A percentile compares a stretch with the other conserved stretches of the same genome.
Conservation (phyloP, 1,139 yeast genomes). For the Geotrichum restrictum region DNA sequence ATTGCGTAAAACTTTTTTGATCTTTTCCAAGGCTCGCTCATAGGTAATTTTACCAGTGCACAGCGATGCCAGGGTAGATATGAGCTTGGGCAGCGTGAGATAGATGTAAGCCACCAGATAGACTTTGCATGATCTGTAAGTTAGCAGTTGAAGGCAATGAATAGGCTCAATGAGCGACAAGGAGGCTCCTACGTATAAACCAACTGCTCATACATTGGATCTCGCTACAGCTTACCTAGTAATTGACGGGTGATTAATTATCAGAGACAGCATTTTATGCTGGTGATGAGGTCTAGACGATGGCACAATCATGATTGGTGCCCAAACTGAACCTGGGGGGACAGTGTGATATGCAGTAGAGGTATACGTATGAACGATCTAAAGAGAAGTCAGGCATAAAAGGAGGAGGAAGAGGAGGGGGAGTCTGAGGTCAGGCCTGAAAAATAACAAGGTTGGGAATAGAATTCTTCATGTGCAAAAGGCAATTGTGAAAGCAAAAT, state of each 20-base stretch:
- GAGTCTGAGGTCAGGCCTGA: not conserved
- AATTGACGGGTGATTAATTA: no score
- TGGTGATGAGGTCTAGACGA: no score
- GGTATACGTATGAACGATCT: not conserved
- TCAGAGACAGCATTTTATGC: no score
- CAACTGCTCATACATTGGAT: no score
- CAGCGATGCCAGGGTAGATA: slow-evolving; percentile 24
- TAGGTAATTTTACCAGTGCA: slow-evolving; percentile 28
- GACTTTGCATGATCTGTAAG: slow-evolving; percentile 32
- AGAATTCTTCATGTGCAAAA: not conserved
- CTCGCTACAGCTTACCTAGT: no score
- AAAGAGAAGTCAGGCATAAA: not conserved
- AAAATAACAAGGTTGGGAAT: not conserved
- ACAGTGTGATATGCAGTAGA: no score
- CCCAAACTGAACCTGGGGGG: no score
- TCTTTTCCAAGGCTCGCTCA: slow-evolving; percentile 22
- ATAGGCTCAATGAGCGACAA: not conserved
- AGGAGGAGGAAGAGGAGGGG: not conserved
- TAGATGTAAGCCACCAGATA: slow-evolving; percentile 43
- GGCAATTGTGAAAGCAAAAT: no score
- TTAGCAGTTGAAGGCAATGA: not conserved
- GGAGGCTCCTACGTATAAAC: no score
- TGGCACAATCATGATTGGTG: no score
- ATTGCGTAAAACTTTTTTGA: slow-evolving; percentile 27
- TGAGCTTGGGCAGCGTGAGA: slow-evolving; percentile 39